Conservation (phyloP, 2,329 filamentous ascomycete genomes). For the Mariannaea sp. region DNA sequence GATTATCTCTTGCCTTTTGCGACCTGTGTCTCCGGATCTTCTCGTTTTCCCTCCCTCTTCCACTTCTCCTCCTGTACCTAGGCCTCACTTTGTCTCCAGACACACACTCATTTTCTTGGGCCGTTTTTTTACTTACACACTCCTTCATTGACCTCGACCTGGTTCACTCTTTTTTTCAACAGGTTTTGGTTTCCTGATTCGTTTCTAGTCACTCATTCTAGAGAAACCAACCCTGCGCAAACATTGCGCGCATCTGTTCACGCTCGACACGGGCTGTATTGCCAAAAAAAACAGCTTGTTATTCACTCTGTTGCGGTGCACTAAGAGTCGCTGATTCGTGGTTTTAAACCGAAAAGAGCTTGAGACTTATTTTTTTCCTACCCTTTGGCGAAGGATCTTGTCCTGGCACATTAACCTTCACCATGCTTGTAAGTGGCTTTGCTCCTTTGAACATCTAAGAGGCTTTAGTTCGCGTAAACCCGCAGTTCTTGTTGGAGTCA, state of each 20-base stretch:
- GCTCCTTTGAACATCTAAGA: not conserved
- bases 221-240: too few species aligned
- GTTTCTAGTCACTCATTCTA: slow-evolving; percentile 33
- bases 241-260: slow-evolving; percentile 2
- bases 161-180: slow-evolving; percentile 3
- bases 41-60: slow-evolving; percentile 12
- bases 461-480: not conserved
- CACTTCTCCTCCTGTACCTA: slow-evolving; percentile 6
- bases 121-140: slow-evolving; percentile 2
- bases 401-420: slow-evolving; percentile 8
- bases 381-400: not conserved
- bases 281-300: slow-evolving; percentile 10
- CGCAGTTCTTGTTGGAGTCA: not conserved
- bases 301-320: slow-evolving; percentile 9
- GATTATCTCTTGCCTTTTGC: slow-evolving; percentile 14
- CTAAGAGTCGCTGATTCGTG: slow-evolving; percentile 11
- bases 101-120: slow-evolving; percentile 5
- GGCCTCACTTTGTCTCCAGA: slow-evolving; percentile 3
- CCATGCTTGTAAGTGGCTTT: slow-evolving; percentile 37
- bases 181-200: slow-evolving; percentile 22
- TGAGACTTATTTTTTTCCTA: slow-evolving; percentile 5
- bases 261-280: slow-evolving; percentile 2
- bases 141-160: slow-evolving; percentile 6
- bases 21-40: slow-evolving; percentile 16
- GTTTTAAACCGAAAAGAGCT: slow-evolving; percentile 6